These are phyloP conservation scores for Drosera spatulata DNA, from an alignment of 179 eudicot genomes.

Conservation along the genomic window DNA sequence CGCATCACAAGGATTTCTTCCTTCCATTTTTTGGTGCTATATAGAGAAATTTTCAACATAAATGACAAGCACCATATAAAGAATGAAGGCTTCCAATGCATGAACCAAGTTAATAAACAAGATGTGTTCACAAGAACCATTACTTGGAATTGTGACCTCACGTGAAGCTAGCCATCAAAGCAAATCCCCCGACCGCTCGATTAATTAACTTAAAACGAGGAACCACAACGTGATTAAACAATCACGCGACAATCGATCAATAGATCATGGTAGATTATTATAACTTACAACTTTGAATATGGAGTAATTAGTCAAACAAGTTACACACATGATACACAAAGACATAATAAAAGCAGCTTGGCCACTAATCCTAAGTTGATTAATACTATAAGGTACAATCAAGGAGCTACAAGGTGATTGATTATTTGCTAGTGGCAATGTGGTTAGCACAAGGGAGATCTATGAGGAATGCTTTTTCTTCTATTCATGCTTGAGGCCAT, in stretches of 20 bases:
- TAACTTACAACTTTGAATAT: background rate
- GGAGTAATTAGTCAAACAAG: background rate
- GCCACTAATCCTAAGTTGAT: no score
- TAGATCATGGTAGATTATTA: background rate
- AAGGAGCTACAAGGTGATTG: background rate
- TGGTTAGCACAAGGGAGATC: conserved; percentile 71
- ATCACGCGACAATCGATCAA: background rate
- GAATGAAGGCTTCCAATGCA: conserved; percentile 13
- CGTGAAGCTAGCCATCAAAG: conserved; percentile 83
- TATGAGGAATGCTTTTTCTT: conserved; percentile 88
- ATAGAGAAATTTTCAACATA: no score
- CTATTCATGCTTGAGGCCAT: conserved; percentile 88
- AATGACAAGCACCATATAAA: no score
- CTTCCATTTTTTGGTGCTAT: no score
- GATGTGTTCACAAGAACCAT: background rate
- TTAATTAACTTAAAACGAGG: conserved; percentile 51
- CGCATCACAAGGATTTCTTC: background rate
- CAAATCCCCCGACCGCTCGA: conserved; percentile 88
- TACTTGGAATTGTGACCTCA: conserved; percentile 74
- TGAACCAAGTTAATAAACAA: conserved; percentile 7
- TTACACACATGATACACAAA: no score
- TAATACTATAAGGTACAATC: no score
- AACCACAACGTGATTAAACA: background rate
- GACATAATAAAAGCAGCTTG: no score
- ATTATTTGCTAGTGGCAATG: background rate